phyloP scores from a whole-genome alignment of 2,329 filamentous ascomycete genomes.

The Monilinia polystroma region DNA sequence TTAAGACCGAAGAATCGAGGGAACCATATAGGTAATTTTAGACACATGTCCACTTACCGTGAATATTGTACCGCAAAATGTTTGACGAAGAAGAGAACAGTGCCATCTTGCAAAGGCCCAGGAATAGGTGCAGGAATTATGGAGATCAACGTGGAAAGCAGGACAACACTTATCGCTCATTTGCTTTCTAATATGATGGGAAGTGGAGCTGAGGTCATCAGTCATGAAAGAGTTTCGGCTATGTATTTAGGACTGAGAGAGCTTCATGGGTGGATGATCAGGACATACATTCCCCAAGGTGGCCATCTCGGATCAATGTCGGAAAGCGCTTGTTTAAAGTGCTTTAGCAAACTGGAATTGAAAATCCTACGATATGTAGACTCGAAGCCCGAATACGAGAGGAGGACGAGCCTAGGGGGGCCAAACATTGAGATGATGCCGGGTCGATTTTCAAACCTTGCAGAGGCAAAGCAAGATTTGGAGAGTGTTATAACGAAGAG shows the following conservation, averaged over 20 bases:
- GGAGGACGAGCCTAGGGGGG: slow-evolving; percentile 22
- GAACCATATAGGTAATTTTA: slow-evolving; percentile 28
- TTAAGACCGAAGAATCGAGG: slow-evolving; percentile 24
- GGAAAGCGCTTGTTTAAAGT: slow-evolving; percentile 5
- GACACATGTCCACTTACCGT: slow-evolving; percentile 30
- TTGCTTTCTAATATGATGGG: slow-evolving; percentile 17
- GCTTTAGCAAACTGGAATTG: neutral
- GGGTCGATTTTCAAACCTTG: slow-evolving; percentile 25
- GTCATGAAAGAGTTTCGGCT: slow-evolving; percentile 1
- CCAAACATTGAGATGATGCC: slow-evolving; percentile 32
- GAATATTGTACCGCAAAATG: slow-evolving; percentile 31
- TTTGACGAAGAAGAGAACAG: slow-evolving; percentile 23
- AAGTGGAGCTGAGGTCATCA: neutral
- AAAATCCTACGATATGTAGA: slow-evolving; percentile 8
- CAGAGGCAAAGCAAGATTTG: slow-evolving; percentile 26
- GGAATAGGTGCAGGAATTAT: neutral
- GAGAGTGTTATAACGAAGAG: slow-evolving; percentile 32
- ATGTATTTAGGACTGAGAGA: slow-evolving; percentile 17
- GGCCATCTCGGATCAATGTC: slow-evolving; percentile 10
- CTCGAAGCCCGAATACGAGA: neutral
- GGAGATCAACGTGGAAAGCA: slow-evolving; percentile 12
- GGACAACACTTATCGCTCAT: slow-evolving; percentile 15
- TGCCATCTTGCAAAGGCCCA: slow-evolving; percentile 4
- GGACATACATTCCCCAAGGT: slow-evolving; percentile 11
- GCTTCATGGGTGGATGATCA: neutral